Percentiles rank a stretch among this genome's conserved stretches.
Conservation (phyloP, 768 basidiomycete genomes). For the Pleurotus tuber-regium region DNA sequence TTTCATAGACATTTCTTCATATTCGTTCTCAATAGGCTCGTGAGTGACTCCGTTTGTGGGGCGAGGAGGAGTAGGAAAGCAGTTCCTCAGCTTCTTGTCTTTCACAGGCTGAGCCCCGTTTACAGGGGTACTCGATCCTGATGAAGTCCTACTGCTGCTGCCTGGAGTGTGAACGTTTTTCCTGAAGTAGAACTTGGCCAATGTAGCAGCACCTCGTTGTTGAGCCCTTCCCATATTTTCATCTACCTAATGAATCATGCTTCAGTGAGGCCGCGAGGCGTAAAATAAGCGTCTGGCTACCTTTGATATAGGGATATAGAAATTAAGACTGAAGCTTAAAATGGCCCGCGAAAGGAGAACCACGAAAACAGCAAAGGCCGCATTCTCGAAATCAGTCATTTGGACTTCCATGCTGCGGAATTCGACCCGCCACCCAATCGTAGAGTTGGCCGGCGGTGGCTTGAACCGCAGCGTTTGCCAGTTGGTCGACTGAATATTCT, state of each 20-base stretch:
- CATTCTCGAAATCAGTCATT: conserved; percentile 98
- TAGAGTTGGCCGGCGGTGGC: conserved; percentile 89
- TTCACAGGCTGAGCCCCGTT: conserved; percentile 40
- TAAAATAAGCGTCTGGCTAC: conserved; percentile 32
- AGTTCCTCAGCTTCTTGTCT: conserved; percentile 68
- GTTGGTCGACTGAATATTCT: conserved; percentile 99
- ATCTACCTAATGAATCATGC: conserved; percentile 65
- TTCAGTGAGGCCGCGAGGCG: not conserved
- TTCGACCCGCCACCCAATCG: conserved; percentile 97
- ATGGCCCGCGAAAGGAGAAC: conserved; percentile 95
- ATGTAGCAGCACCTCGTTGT: conserved; percentile 67
- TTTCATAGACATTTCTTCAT: conserved; percentile 87
- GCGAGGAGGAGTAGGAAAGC: conserved; percentile 61
- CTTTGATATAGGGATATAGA: conserved; percentile 97
- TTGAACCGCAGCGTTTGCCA: conserved; percentile 99
- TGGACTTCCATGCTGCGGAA: conserved; percentile 99
- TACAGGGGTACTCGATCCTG: conserved; percentile 37
- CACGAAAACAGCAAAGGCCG: conserved; percentile 92
- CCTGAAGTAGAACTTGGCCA: conserved; percentile 87
- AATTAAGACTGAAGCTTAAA: conserved; percentile 85
- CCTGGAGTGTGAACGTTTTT: conserved; percentile 74
- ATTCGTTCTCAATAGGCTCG: conserved; percentile 72
- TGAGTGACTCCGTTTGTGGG: conserved; percentile 41
- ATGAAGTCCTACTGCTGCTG: conserved; percentile 45
- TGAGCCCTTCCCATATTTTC: conserved; percentile 96